phyloP scores from a whole-genome alignment of 768 basidiomycete species.

The Termitomyces sp. region DNA sequence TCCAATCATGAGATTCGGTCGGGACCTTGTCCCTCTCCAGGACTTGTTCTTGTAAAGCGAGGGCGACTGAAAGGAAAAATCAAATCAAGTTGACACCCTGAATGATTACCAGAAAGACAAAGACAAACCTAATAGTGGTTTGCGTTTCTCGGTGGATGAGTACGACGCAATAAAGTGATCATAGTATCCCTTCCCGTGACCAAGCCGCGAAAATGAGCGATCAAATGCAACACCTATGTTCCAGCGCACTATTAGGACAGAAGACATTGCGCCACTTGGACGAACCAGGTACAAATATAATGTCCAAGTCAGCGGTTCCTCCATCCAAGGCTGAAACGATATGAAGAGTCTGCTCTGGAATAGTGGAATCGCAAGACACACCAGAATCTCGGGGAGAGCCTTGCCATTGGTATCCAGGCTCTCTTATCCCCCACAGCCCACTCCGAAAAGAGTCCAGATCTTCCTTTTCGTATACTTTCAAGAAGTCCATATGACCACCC shows the following conservation, averaged over 20 bases:
- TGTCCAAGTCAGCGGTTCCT: slow-evolving; percentile 41
- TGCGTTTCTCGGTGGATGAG: slow-evolving; percentile 31
- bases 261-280: not conserved
- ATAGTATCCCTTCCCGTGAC: slow-evolving; percentile 83
- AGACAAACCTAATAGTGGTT: slow-evolving; percentile 54
- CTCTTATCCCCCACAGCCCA: slow-evolving; percentile 74
- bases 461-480: slow-evolving; percentile 51
- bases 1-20: slow-evolving; percentile 53
- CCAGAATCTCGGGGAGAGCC: slow-evolving; percentile 45
- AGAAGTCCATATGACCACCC: slow-evolving; percentile 56
- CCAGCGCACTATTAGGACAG: not conserved
- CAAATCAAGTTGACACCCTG: slow-evolving; percentile 8
- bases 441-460: slow-evolving; percentile 54
- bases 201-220: slow-evolving; percentile 58
- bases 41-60: slow-evolving; percentile 61
- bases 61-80: slow-evolving; percentile 41
- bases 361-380: slow-evolving; percentile 21
- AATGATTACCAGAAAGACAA: not conserved
- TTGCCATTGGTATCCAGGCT: slow-evolving; percentile 46
- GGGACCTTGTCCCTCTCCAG: slow-evolving; percentile 49
- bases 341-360: not conserved
- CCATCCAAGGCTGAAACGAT: slow-evolving; percentile 29
- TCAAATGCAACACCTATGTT: slow-evolving; percentile 70
- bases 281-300: slow-evolving; percentile 66
- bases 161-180: slow-evolving; percentile 67